Evolutionary conservation across 306 rosid genomes (phyloP).

Genomic region (Sphenostylis stenocarpa): DNA sequence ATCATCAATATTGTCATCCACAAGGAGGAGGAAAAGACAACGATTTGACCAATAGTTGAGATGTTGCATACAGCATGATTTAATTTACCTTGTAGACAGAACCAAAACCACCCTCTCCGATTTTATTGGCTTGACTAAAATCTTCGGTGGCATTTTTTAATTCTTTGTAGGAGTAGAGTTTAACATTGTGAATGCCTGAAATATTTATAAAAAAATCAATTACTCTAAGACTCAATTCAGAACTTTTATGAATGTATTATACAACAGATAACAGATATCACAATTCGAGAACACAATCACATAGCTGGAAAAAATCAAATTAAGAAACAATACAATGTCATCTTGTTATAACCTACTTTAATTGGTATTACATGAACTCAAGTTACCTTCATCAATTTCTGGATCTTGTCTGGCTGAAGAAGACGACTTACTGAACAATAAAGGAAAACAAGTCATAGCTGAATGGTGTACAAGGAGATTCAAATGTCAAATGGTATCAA

Average conservation of each 20-base stretch:
- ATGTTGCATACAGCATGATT: conserved; percentile 21
- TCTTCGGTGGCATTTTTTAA: conserved; percentile 68
- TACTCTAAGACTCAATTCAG: conserved; percentile 3
- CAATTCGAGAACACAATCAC: conserved; percentile 14
- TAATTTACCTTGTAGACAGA: conserved; percentile 81
- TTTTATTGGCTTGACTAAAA: conserved; percentile 71
- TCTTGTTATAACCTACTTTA: background rate
- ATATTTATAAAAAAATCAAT: conserved; percentile 47
- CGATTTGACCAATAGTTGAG: background rate
- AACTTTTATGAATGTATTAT: conserved; percentile 5
- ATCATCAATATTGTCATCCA: conserved; percentile 4
- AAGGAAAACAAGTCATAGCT: conserved; percentile 72
- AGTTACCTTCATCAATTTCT: conserved; percentile 59
- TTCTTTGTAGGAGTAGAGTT: conserved; percentile 62
- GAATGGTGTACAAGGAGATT: conserved; percentile 17
- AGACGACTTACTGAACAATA: conserved; percentile 34
- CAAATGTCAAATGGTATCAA: conserved; percentile 24
- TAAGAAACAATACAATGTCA: background rate
- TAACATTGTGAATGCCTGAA: conserved; percentile 69
- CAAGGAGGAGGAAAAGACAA: conserved; percentile 16
- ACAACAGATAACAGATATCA: background rate
- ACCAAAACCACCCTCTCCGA: conserved; percentile 99
- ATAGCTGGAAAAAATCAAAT: conserved; percentile 11
- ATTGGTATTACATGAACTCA: conserved; percentile 1
- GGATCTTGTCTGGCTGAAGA: conserved; percentile 33